phyloP scores from a whole-genome alignment of 305 asterid species.

The Fraxinus ornus region DNA sequence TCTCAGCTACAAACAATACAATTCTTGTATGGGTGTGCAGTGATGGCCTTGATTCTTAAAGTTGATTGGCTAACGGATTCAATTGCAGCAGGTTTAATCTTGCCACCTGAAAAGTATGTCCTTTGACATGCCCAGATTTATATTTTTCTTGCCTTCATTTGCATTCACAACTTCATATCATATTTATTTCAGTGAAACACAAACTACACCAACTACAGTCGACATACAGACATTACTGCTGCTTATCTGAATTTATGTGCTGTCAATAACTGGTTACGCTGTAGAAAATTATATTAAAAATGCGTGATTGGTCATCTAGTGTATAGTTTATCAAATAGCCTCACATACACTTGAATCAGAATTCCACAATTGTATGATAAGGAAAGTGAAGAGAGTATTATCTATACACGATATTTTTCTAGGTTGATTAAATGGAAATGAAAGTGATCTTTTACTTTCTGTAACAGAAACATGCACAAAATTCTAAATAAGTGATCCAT shows the following conservation, averaged over 20 bases:
- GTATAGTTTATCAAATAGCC: not conserved
- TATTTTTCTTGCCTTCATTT: slow-evolving; percentile 10
- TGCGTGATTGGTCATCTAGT: not conserved
- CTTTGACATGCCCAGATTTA: slow-evolving; percentile 21
- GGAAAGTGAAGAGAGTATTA: not conserved
- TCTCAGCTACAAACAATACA: slow-evolving; percentile 73
- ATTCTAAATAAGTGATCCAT: not conserved
- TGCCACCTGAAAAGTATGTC: slow-evolving; percentile 64
- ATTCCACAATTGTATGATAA: not conserved
- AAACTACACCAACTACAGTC: slow-evolving; percentile 3
- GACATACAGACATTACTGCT: slow-evolving; percentile 5
- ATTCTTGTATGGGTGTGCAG: slow-evolving; percentile 86
- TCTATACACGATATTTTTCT: not conserved
- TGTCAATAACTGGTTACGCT: not conserved
- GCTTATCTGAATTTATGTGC: not conserved
- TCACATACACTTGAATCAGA: not conserved
- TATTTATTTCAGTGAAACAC: slow-evolving; percentile 12
- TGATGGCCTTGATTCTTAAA: slow-evolving; percentile 60
- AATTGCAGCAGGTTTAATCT: slow-evolving; percentile 53
- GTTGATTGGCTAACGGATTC: slow-evolving; percentile 78
- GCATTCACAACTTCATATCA: slow-evolving; percentile 1
- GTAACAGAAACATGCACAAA: not conserved
- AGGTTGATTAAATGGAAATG: not conserved
- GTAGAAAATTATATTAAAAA: not conserved
- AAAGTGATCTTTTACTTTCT: not conserved